phyloP scores from a whole-genome alignment of 306 rosid species.

The Medicago truncatula region DNA sequence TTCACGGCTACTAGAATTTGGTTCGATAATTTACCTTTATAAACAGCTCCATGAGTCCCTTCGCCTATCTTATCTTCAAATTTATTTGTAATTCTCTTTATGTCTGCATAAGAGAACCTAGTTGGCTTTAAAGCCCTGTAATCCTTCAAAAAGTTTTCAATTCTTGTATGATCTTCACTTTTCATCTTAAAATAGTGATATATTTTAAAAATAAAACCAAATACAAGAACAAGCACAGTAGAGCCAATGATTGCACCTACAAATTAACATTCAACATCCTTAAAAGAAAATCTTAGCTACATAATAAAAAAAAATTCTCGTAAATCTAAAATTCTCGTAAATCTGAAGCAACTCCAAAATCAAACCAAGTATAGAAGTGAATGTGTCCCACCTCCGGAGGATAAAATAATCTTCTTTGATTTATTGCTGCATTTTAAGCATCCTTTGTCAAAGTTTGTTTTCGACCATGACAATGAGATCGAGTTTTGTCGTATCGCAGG shows the following conservation, averaged over 20 bases:
- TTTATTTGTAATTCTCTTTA: background rate
- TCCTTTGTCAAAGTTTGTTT: background rate
- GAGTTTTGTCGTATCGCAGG: background rate
- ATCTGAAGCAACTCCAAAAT: background rate
- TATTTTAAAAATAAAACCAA: background rate
- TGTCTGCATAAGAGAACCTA: background rate
- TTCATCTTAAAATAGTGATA: background rate
- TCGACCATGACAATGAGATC: background rate
- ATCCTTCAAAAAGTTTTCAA: background rate
- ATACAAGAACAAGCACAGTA: background rate
- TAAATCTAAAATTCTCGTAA: background rate
- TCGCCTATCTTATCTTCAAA: background rate
- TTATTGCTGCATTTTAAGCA: background rate
- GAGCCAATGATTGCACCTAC: background rate
- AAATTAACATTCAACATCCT: background rate
- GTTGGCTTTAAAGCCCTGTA: constrained; percentile 1
- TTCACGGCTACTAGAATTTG: background rate
- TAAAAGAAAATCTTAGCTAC: too few species aligned
- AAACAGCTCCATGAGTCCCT: background rate
- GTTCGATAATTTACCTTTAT: background rate
- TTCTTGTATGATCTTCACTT: background rate
- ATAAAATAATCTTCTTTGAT: background rate
- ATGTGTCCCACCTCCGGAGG: background rate
- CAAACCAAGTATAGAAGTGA: background rate
- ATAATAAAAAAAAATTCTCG: too few species aligned